A percentile compares a stretch with the other conserved stretches of the same genome.
Evolutionary conservation across 495 filamentous ascomycete genomes (phyloP).

Genomic region (Daldinia concentrica): DNA sequence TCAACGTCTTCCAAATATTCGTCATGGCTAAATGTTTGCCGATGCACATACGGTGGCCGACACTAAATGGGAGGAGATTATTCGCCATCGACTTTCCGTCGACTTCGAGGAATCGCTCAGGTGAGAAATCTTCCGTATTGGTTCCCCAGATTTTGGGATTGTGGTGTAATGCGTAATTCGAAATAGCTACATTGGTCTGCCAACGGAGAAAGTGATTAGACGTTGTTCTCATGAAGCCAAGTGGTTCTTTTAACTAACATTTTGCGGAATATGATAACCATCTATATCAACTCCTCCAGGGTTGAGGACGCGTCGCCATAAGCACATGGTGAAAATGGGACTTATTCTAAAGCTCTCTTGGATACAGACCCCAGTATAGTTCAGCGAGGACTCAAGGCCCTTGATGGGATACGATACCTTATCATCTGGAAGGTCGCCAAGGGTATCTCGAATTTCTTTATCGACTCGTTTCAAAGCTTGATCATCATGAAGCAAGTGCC

Average conservation of each 20-base stretch:
- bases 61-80: not conserved
- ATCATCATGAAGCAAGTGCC: not conserved
- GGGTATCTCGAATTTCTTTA: not conserved
- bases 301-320: slow-evolving; percentile 2
- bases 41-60: slow-evolving; percentile 6
- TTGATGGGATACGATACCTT: not conserved
- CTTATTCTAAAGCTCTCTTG: slow-evolving; percentile 5
- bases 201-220: not conserved
- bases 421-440: not conserved
- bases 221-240: not conserved
- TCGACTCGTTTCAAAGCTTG: not conserved
- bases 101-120: not conserved
- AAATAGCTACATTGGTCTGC: not conserved
- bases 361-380: not conserved
- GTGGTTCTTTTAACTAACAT: not conserved
- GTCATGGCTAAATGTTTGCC: not conserved
- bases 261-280: not conserved
- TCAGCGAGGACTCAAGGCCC: not conserved
- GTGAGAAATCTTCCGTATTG: not conserved
- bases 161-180: not conserved
- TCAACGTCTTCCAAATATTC: slow-evolving; percentile 9
- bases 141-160: slow-evolving; percentile 4
- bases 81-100: not conserved
- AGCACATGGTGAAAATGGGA: not conserved
- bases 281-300: not conserved